Evolutionary conservation across 2,329 filamentous ascomycete genomes (phyloP), one percentile per base, ranked within the genome.

Genomic region (Trichoderma sp.): DNA sequence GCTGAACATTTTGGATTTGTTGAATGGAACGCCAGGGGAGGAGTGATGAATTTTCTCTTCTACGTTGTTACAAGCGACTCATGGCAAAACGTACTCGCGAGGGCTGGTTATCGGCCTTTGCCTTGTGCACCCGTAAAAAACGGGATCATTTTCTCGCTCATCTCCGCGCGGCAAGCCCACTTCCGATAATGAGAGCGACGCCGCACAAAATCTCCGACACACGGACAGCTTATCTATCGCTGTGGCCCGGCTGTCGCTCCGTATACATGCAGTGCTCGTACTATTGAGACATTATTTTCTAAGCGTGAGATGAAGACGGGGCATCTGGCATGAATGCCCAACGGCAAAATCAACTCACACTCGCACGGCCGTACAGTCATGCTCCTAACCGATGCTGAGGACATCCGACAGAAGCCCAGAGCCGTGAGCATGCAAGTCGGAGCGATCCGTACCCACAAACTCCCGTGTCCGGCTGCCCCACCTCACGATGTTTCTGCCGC

Each of bases 391-490:
- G 48, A 54, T 48, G 52, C 19, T 65, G 63, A 65, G 32, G 63
- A 65, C 52, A 65, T 65, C 63, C 63, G 63, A 65, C 63, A 65
- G 42, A 57, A 5, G 22, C 45, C 39, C 54, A 67, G 32, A 35
- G 39, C 58, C 50, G 53, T 67, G 45, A 29, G 25, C 63, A 66
- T 68, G 67, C 67, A 67, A 52, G 61, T 66, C 60, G 67, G 67
- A 68, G 67, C 67, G 67, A 68, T 68, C 67, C 67, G 67, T 68
- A 68, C 67, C 67, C 67, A 68, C 67, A 35, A 48, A 50, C 61
- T 56, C 35, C 54, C 53, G 67, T 60, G 50, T 37, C 63, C 39
- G 53, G 61, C 67, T 25, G 52, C 67, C 67, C 67, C 61, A 66
- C 61, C 63, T 68, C 67, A 68, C 67, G 67, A 68, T 68, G 54